A percentile compares a stretch with the other conserved stretches of the same genome.
phyloP scores from a whole-genome alignment of 345 rosid species.

The Lenwebbia sp. region DNA sequence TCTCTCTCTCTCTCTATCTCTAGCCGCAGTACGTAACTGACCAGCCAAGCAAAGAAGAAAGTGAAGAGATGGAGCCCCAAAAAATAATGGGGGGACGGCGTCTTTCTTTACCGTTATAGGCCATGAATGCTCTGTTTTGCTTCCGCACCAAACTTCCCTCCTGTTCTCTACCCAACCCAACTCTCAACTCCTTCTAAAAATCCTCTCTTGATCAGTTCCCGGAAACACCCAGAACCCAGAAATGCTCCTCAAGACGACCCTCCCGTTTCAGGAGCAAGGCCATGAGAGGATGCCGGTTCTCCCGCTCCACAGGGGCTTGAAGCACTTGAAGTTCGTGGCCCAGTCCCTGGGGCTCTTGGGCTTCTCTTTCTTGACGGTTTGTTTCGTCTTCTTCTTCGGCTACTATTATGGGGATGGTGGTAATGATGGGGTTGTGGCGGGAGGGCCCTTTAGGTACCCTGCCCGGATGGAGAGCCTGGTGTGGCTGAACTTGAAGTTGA shows the following conservation, averaged over 20 bases:
- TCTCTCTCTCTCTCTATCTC: neutral
- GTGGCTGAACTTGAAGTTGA: slow-evolving; percentile 4
- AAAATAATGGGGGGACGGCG: neutral
- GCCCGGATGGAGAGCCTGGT: neutral
- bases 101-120: neutral
- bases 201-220: neutral
- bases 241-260: neutral
- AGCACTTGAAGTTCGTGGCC: slow-evolving; percentile 1
- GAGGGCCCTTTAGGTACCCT: neutral
- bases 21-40: neutral
- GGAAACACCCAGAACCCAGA: neutral
- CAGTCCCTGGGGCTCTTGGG: slow-evolving; percentile 1
- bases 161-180: neutral
- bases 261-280: neutral
- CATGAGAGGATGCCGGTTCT: neutral
- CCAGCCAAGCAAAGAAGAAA: slow-evolving; percentile 1
- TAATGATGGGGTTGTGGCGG: neutral
- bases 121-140: neutral
- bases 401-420: neutral
- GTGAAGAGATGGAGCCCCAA: neutral
- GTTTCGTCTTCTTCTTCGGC: neutral
- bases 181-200: neutral
- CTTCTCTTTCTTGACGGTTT: neutral
- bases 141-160: neutral
- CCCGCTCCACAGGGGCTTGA: neutral